Percentiles rank a stretch among this genome's conserved stretches.
Evolutionary conservation across 140 eudicot genomes (phyloP).

Genomic region (Flaveria floridana): DNA sequence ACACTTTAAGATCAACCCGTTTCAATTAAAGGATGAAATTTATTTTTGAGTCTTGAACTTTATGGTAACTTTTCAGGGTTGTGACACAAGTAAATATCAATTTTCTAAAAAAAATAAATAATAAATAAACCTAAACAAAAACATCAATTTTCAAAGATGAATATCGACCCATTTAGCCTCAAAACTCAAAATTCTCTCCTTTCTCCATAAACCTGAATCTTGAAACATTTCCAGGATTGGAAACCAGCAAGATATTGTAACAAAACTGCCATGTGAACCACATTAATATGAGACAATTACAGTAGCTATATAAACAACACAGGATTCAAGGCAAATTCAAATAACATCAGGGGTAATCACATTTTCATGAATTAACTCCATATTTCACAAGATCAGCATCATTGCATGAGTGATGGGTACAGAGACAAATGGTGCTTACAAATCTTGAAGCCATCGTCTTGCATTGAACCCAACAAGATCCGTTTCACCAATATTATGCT

Average conservation of each 20-base stretch:
- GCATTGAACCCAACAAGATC: slow-evolving; percentile 26
- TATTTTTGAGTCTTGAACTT: background rate
- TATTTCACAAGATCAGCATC: background rate
- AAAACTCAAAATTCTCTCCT: background rate
- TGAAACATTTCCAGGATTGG: background rate
- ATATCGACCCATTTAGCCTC: background rate
- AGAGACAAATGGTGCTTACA: slow-evolving; percentile 18
- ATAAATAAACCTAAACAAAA: background rate
- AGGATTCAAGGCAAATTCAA: background rate
- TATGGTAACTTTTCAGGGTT: background rate
- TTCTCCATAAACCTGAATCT: too few species aligned
- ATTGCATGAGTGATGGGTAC: too few species aligned
- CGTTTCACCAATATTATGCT: background rate
- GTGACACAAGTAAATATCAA: background rate
- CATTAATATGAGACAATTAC: background rate
- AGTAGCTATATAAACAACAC: background rate
- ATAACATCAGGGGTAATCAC: background rate
- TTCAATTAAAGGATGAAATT: background rate
- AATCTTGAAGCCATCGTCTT: slow-evolving; percentile 29
- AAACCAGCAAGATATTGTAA: background rate
- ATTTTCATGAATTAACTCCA: background rate
- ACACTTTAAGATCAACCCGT: background rate
- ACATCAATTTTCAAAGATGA: background rate
- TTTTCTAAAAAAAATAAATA: background rate
- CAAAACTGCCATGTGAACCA: too few species aligned